Evolutionary conservation across 805 yeast genomes (phyloP), one percentile per base, ranked within the genome.

Genomic region (Candida morakotiae): DNA sequence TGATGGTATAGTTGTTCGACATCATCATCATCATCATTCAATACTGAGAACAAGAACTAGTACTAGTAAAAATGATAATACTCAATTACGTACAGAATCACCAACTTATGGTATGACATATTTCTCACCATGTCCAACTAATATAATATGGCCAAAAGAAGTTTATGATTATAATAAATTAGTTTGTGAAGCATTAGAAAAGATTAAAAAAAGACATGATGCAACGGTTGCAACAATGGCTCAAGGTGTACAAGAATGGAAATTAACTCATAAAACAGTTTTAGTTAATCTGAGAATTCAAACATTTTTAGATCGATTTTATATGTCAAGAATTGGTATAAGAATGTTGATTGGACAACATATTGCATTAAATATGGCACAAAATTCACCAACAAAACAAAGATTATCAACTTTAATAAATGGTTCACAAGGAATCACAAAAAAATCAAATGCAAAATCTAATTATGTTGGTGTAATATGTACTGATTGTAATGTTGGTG

Each of bases 301-400:
- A 60, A 72, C 79, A 11, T 87, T 88, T 53, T 66, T 87, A 44
- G 96, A 88, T 62, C 61, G 93, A 22, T 87, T 87, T 55, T 87
- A 88, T 66, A 81, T 87, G 88, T 81, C 87, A 37, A 72, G 96
- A 41, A 88, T 88, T 44, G 96, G 96, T 2, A 88, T 88, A 43
- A 73, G 96, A 46, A 88, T 88, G 94, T 72, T 87, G 28, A 85
- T 87, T 52, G 96, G 96, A n/a, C 96, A 87, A 63, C 95, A 87
- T 51, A 82, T 87, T 46, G 91, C 96, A 1, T 71, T 87, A 35
- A 81, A 79, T 62, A 74, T 75, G 69, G 80, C 82, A 33, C 83
- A 83, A 49, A 62, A 62, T 14, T 61, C 62, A 34, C 67, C 69
- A 16, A 59, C 71, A 2, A 60, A 62, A 41, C 64, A 60, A 39